Conservation (phyloP, 345 rosid species). For the Raphanus raphanistrum region DNA sequence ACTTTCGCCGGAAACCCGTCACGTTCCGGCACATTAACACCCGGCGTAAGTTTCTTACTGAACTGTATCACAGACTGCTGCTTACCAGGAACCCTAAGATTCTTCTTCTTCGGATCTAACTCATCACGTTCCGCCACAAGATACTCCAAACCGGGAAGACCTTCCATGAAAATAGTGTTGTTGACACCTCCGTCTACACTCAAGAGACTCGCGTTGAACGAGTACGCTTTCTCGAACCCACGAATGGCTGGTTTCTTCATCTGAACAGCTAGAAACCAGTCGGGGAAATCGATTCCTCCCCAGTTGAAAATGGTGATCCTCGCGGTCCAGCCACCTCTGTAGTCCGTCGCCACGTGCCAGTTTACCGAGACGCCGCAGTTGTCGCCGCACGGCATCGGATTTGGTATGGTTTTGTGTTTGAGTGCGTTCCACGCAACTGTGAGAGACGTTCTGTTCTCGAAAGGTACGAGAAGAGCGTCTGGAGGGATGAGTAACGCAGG, state of each 20-base stretch:
- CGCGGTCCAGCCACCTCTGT: conserved; percentile 80
- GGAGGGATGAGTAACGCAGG: conserved; percentile 84
- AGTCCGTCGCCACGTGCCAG: conserved; percentile 82
- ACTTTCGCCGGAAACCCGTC: conserved; percentile 94
- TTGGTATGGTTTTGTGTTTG: conserved; percentile 63
- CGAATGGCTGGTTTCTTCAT: conserved; percentile 60
- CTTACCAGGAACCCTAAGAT: conserved; percentile 81
- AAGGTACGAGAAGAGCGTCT: conserved; percentile 80
- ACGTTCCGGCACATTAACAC: conserved; percentile 62
- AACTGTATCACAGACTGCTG: conserved; percentile 88
- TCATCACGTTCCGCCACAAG: conserved; percentile 69
- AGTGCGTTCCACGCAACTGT: conserved; percentile 75
- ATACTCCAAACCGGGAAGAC: conserved; percentile 70
- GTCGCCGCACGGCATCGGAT: conserved; percentile 87
- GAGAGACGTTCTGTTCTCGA: conserved; percentile 69
- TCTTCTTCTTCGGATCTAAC: conserved; percentile 52
- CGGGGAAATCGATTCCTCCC: conserved; percentile 68
- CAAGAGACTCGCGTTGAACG: conserved; percentile 64
- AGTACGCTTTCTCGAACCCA: conserved; percentile 76
- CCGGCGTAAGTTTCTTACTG: conserved; percentile 72
- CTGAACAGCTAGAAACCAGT: conserved; percentile 85
- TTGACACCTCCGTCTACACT: conserved; percentile 48
- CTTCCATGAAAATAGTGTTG: conserved; percentile 77
- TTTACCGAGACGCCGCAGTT: conserved; percentile 94
- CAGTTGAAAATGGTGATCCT: conserved; percentile 91